A percentile compares a stretch with the other conserved stretches of the same genome.
These are phyloP conservation scores for Panicum virgatum DNA, from an alignment of 202 grass and related monocot species.

Conservation along the genomic window DNA sequence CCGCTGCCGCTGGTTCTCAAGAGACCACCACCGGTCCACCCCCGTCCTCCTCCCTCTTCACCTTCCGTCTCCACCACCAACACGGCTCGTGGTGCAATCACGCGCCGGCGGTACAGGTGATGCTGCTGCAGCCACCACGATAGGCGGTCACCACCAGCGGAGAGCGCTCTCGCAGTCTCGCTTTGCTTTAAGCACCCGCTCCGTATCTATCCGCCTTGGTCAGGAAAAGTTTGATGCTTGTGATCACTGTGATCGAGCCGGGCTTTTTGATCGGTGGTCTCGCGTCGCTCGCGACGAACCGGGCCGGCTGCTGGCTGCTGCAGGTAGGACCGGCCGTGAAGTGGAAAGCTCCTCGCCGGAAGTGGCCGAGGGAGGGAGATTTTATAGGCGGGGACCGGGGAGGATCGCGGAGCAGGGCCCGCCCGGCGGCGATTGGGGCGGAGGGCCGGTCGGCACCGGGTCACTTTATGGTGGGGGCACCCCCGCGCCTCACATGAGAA, in stretches of 20 bases:
- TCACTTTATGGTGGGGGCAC: constrained; percentile 2
- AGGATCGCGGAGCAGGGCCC: neutral
- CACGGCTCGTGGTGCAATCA: constrained; percentile 24
- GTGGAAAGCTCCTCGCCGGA: constrained; percentile 1
- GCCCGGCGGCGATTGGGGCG: constrained; percentile 21
- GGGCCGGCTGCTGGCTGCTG: constrained; percentile 10
- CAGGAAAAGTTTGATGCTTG: constrained; percentile 15
- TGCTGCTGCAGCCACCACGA: neutral
- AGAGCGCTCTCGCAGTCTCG: neutral
- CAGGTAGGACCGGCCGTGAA: neutral
- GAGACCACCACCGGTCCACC: neutral
- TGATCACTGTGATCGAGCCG: neutral
- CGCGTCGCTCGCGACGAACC: neutral
- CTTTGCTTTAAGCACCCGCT: neutral
- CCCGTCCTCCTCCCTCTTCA: neutral
- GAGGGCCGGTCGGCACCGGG: constrained; percentile 17
- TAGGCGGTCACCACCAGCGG: neutral
- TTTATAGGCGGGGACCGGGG: constrained; percentile 10
- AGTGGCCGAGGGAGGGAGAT: neutral
- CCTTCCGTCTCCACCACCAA: neutral
- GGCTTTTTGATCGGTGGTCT: neutral
- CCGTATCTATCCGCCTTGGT: neutral
- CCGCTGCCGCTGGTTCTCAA: neutral
- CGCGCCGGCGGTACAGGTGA: constrained; percentile 30
- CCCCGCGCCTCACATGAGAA: constrained; percentile 26